Base-by-base conservation (phyloP, 805 yeast species). In the Sungouiella thailandica region DNA sequence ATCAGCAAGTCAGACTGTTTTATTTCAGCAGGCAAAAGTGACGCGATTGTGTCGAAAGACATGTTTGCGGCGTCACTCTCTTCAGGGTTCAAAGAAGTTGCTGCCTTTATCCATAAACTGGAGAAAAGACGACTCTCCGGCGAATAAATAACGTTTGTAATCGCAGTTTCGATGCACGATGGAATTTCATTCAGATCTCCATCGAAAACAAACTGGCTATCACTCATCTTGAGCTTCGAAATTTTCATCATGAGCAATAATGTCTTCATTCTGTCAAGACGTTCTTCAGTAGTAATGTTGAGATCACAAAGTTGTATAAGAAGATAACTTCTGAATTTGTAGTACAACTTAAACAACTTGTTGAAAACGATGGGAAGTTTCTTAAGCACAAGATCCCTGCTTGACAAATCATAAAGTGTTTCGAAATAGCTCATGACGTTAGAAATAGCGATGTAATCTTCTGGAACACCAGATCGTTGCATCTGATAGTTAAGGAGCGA, bases 161-260 rank as follows among this genome's bases (percentile, higher is more conserved):
- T 64, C 10, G 93, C 85, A 3, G 88, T 69, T 55, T 90, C 97
- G 35, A 90, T 68, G 53, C 88, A 81, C 1, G 95, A 83, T 4
- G 97, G 96, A 13, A 89, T 52, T 14, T 50, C 45, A 4, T 49
- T 55, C 10, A 43, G 48, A 12, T 49, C 52, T 3, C 69, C 65
- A 25, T 69, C 71, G 34, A 60, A 61, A 5, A 61, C 61, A 38
- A 67, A 62, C 32, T 55, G 67, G 26, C 53, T 57, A n/a, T 57
- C 66, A 29, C 50, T 47, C 89, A 87, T 88, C 52, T 85, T 78
- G 45, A 81, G 57, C 36, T 84, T 71, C 24, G 78, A 62, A 22
- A 83, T 72, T 25, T 83, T 80, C 20, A 83, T 57, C 62, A 82
- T 74, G 34, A 76, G 74, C 38, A 89, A 61, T 17, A 86, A 52